Percentiles rank a stretch among this genome's conserved stretches.
These are phyloP conservation scores for Camellia japonica DNA, from an alignment of 148 eudicot genomes.

Conservation along the genomic window DNA sequence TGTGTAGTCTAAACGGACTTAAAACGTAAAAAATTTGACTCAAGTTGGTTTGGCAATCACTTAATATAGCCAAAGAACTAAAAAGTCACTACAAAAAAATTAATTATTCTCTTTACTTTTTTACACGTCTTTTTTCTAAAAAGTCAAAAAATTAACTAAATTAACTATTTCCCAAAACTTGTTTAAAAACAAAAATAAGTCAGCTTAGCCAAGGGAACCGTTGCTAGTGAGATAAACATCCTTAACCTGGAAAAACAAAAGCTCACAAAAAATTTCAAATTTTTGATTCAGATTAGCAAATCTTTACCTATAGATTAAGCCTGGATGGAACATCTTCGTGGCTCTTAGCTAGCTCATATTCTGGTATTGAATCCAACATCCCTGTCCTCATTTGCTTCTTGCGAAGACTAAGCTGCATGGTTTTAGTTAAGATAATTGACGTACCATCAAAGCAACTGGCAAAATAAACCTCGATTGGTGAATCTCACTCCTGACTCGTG, in stretches of 20 bases:
- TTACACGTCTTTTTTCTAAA: too few species aligned
- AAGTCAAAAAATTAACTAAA: too few species aligned
- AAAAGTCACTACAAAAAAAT: too few species aligned
- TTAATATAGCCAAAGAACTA: too few species aligned
- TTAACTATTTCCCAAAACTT: too few species aligned
- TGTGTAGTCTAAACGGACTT: too few species aligned
- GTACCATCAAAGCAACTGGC: slow-evolving; percentile 59
- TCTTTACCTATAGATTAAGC: slow-evolving; percentile 49
- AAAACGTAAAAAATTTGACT: too few species aligned
- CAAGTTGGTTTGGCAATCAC: too few species aligned
- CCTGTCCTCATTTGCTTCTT: slow-evolving; percentile 46
- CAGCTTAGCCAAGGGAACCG: too few species aligned
- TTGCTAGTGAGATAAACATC: background rate
- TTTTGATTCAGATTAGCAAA: background rate
- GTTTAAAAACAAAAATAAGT: too few species aligned
- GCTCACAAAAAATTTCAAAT: too few species aligned
- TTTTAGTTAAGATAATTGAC: slow-evolving; percentile 63
- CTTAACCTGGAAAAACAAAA: background rate
- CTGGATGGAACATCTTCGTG: slow-evolving; percentile 35
- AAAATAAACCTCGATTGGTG: slow-evolving; percentile 69
- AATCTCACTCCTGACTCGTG: slow-evolving; percentile 26
- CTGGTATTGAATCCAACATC: slow-evolving; percentile 57
- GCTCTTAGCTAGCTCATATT: slow-evolving; percentile 36
- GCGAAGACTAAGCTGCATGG: slow-evolving; percentile 40
- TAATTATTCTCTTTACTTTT: too few species aligned